Evolutionary conservation across 2,329 filamentous ascomycete species (phyloP).

Genomic region (Botryotinia convoluta): DNA sequence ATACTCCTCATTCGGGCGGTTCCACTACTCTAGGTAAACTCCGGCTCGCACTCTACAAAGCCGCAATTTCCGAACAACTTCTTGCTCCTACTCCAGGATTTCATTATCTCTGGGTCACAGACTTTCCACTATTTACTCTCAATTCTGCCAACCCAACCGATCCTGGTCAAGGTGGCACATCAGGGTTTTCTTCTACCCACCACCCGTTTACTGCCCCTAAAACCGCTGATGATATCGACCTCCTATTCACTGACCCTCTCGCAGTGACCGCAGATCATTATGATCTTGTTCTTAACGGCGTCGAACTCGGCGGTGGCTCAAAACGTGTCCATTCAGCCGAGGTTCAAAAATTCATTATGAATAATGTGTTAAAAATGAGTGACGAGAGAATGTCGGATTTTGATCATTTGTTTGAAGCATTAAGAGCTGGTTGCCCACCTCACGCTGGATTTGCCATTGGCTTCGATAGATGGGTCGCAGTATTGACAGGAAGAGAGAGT

Average conservation of each 20-base stretch:
- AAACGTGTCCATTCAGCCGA: slow-evolving; percentile 83
- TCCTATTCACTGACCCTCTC: slow-evolving; percentile 70
- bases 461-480: slow-evolving; percentile 80
- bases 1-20: slow-evolving; percentile 63
- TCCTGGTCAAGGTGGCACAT: slow-evolving; percentile 67
- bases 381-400: slow-evolving; percentile 57
- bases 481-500: slow-evolving; percentile 73
- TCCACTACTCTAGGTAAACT: slow-evolving; percentile 53
- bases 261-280: slow-evolving; percentile 82
- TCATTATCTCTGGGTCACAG: slow-evolving; percentile 77
- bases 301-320: slow-evolving; percentile 91
- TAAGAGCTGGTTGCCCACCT: slow-evolving; percentile 84
- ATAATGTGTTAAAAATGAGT: slow-evolving; percentile 66
- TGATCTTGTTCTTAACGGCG: slow-evolving; percentile 91
- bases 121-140: slow-evolving; percentile 91
- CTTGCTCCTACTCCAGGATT: slow-evolving; percentile 42
- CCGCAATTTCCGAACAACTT: slow-evolving; percentile 31
- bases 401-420: slow-evolving; percentile 75
- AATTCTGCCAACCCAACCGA: slow-evolving; percentile 48
- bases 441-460: slow-evolving; percentile 92
- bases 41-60: slow-evolving; percentile 35
- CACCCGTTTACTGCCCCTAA: slow-evolving; percentile 94
- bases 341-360: slow-evolving; percentile 82
- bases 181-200: slow-evolving; percentile 83
- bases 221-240: slow-evolving; percentile 66